Percentiles rank a stretch among this genome's conserved stretches.
Conservation (phyloP, 768 basidiomycete genomes). For the Rhizopogon vinicolor region DNA sequence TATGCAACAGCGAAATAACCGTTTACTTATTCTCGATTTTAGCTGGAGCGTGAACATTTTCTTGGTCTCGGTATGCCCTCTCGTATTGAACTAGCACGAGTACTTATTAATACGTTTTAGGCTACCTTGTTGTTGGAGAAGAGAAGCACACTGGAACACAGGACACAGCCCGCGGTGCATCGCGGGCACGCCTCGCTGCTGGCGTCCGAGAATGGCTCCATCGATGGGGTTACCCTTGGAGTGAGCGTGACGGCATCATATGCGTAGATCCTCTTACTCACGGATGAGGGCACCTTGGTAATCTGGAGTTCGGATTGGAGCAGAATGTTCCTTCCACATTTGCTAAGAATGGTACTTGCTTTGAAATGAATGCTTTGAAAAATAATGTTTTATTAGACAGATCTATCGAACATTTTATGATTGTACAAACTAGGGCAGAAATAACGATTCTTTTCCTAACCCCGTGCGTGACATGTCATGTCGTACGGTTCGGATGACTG, state of each 20-base stretch:
- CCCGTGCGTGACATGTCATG: not conserved
- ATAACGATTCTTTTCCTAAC: not conserved
- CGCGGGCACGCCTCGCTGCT: constrained; percentile 76
- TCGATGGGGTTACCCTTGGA: constrained; percentile 96
- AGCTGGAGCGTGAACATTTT: constrained; percentile 87
- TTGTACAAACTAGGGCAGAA: constrained; percentile 7
- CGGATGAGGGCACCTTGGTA: constrained; percentile 20
- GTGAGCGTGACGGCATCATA: constrained; percentile 84
- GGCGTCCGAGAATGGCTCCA: constrained; percentile 90
- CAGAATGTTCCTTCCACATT: constrained; percentile 3
- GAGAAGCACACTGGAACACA: constrained; percentile 96
- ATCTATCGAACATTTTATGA: constrained; percentile 6
- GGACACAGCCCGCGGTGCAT: constrained; percentile 75
- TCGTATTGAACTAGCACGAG: not conserved
- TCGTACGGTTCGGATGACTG: not conserved
- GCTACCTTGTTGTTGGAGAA: constrained; percentile 90
- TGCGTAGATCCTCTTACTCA: constrained; percentile 87
- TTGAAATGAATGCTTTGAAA: constrained; percentile 1
- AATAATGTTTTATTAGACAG: constrained; percentile 2
- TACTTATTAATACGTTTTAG: constrained; percentile 32
- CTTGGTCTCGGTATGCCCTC: constrained; percentile 69
- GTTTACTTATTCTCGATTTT: constrained; percentile 12
- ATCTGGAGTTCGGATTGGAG: not conserved
- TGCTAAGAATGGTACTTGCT: constrained; percentile 3
- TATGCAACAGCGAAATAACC: not conserved